phyloP scores from a whole-genome alignment of 768 basidiomycete genomes.

The Mycena maculata region DNA sequence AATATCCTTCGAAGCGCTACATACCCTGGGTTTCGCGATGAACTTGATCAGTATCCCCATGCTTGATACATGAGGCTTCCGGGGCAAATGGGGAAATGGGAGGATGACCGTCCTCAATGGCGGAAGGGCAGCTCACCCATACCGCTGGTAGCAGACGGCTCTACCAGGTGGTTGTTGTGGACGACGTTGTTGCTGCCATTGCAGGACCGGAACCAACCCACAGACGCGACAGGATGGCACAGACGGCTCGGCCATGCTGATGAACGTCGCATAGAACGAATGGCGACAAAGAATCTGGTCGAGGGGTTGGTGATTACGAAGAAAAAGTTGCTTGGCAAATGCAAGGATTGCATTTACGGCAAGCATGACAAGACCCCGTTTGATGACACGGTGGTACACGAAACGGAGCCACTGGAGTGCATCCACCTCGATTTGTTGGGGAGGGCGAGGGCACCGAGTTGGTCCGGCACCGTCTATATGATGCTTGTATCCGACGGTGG shows the following conservation, averaged over 20 bases:
- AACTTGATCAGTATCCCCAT: background rate
- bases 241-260: background rate
- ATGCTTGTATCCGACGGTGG: background rate
- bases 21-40: background rate
- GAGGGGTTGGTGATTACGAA: background rate
- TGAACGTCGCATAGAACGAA: background rate
- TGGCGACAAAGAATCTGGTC: background rate
- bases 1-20: background rate
- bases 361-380: background rate
- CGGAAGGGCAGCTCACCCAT: background rate
- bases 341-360: background rate
- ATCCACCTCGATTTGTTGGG: background rate
- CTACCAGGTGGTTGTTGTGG: background rate
- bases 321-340: background rate
- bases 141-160: background rate
- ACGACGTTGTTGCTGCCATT: background rate
- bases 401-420: background rate
- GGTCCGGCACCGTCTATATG: background rate
- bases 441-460: background rate
- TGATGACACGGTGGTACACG: background rate
- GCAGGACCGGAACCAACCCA: conserved; percentile 2
- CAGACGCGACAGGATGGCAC: background rate
- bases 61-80: background rate
- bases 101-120: background rate
- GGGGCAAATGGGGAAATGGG: background rate